These are phyloP conservation scores for Aplosporella prunicola DNA, from an alignment of 2,329 filamentous ascomycete genomes.

Conservation along the genomic window DNA sequence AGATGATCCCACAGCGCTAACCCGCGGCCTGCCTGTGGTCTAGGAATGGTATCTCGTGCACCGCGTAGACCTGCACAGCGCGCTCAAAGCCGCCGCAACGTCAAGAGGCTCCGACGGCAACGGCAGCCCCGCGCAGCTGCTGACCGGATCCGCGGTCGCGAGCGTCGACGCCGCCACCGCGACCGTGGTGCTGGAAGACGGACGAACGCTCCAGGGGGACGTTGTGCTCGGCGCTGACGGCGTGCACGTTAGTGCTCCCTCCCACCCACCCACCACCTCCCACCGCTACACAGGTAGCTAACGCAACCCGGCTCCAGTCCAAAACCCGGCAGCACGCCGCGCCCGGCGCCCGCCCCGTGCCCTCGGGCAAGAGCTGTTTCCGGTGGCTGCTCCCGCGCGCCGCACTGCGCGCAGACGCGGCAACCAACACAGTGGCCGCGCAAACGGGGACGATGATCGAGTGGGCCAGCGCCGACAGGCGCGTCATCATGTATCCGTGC, in stretches of 20 bases:
- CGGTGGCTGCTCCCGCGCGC: conserved; percentile 46
- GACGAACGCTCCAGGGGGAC: conserved; percentile 37
- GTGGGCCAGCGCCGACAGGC: conserved; percentile 34
- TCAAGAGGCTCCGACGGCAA: conserved; percentile 27
- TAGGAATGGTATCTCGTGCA: conserved; percentile 33
- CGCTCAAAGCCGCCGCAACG: conserved; percentile 40
- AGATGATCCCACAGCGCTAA: too few species aligned
- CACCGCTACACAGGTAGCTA: not conserved
- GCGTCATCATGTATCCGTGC: conserved; percentile 41
- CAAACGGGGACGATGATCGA: conserved; percentile 34
- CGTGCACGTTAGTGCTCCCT: conserved; percentile 34
- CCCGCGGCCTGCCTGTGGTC: too few species aligned
- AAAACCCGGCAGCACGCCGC: too few species aligned
- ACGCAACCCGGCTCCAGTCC: not conserved
- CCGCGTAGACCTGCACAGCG: conserved; percentile 44
- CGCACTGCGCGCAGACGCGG: conserved; percentile 31
- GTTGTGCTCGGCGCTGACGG: conserved; percentile 48
- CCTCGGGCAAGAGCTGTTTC: conserved; percentile 48
- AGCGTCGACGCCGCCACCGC: conserved; percentile 34
- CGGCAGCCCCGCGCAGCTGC: conserved; percentile 29
- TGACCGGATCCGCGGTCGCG: conserved; percentile 35
- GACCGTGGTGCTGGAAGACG: conserved; percentile 38
- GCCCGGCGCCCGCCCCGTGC: too few species aligned
- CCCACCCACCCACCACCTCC: conserved; percentile 11
- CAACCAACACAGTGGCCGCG: conserved; percentile 29